These are phyloP conservation scores for Mortierella sp. DNA, from an alignment of 371 early-diverging fungal species.

Conservation along the genomic window DNA sequence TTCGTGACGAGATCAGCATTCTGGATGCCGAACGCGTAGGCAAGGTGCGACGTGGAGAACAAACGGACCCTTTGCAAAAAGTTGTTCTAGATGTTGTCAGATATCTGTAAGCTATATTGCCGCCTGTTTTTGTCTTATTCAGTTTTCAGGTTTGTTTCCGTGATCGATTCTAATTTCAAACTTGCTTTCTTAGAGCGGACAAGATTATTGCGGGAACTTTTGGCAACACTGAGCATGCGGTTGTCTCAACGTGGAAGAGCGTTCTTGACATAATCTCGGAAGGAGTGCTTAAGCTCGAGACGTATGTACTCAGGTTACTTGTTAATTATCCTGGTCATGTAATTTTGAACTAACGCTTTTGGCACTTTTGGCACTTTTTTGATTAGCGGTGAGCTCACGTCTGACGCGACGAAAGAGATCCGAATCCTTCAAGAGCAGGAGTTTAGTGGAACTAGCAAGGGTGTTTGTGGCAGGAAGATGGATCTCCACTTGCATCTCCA, in stretches of 20 bases:
- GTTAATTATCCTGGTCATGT: neutral
- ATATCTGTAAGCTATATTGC: constrained; percentile 4
- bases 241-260: constrained; percentile 9
- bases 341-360: constrained; percentile 1
- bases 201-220: constrained; percentile 4
- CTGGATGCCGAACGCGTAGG: constrained; percentile 10
- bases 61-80: constrained; percentile 8
- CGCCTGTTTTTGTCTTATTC: neutral
- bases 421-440: constrained; percentile 20
- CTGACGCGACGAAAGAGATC: constrained; percentile 16
- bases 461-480: constrained; percentile 20
- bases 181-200: constrained; percentile 1
- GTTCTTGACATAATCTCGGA: constrained; percentile 5
- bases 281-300: neutral
- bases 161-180: neutral
- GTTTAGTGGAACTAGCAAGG: constrained; percentile 14
- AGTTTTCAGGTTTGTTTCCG: neutral
- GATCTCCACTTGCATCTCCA: constrained; percentile 18
- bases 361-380: neutral
- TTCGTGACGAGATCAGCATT: constrained; percentile 11
- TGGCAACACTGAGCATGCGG: constrained; percentile 4
- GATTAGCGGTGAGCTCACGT: constrained; percentile 18
- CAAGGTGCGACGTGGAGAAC: constrained; percentile 12
- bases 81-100: constrained; percentile 14
- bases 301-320: neutral